Evolutionary conservation across 345 rosid genomes (phyloP).

Genomic region (Lagerstroemia speciosa): DNA sequence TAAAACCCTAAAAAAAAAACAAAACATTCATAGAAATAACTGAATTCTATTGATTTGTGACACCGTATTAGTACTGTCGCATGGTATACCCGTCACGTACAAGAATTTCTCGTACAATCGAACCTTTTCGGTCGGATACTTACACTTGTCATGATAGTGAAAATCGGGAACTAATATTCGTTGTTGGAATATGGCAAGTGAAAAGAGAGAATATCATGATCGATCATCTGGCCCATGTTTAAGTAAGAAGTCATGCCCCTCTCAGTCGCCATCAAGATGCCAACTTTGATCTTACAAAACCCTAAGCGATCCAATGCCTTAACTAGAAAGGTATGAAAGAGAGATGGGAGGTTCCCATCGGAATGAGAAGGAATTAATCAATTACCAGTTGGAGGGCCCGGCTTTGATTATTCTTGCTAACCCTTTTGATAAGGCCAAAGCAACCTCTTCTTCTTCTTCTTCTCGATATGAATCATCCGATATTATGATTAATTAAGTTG

Average conservation of each 20-base stretch:
- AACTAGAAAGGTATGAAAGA: neutral
- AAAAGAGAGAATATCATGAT: neutral
- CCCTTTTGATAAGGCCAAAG: neutral
- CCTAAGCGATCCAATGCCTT: neutral
- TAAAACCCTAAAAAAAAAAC: too few species aligned
- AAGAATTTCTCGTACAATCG: too few species aligned
- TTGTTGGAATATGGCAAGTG: neutral
- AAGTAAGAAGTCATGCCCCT: neutral
- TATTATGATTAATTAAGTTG: too few species aligned
- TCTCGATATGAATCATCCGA: too few species aligned
- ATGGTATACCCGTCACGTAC: too few species aligned
- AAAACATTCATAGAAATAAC: too few species aligned
- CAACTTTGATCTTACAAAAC: neutral
- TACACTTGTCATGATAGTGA: too few species aligned
- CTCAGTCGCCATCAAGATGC: neutral
- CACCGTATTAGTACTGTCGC: too few species aligned
- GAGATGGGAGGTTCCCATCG: neutral
- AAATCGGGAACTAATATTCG: neutral
- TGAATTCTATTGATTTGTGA: too few species aligned
- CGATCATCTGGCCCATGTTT: neutral
- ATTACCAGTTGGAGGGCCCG: neutral
- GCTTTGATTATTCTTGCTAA: neutral
- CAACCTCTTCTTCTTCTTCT: neutral
- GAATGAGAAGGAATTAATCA: neutral
- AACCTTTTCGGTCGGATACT: too few species aligned